Percentiles rank a stretch among this genome's conserved stretches.
phyloP scores from a whole-genome alignment of 306 rosid species.

The Rubus idaeus region DNA sequence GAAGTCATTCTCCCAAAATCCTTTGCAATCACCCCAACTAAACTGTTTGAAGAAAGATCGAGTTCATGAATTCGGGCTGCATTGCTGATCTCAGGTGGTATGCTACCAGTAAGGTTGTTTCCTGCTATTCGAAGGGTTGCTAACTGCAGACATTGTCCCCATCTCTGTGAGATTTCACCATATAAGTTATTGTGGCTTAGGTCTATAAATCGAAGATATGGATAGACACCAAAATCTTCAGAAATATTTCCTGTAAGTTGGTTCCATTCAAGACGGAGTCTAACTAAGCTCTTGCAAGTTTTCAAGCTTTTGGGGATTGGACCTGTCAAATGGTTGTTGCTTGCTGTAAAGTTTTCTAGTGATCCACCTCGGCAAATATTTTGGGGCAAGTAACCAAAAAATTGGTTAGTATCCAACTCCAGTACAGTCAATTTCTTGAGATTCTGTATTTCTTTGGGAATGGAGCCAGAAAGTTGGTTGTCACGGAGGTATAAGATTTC shows the following conservation, averaged over 20 bases:
- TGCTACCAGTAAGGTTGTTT: constrained; percentile 6
- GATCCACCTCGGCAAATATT: not conserved
- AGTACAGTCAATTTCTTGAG: not conserved
- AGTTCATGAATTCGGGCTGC: not conserved
- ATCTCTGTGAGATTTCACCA: not conserved
- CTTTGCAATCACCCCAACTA: constrained; percentile 3
- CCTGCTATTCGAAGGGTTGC: constrained; percentile 17
- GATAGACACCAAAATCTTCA: not conserved
- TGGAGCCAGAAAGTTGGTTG: not conserved
- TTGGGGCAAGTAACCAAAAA: not conserved
- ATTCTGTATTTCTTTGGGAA: not conserved
- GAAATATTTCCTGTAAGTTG: not conserved
- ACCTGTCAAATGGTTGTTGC: not conserved
- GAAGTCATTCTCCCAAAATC: constrained; percentile 13
- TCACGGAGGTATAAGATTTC: not conserved
- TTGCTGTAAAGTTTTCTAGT: not conserved
- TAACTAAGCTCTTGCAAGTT: not conserved
- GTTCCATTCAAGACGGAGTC: not conserved
- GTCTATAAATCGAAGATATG: not conserved
- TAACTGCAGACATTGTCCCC: constrained; percentile 10
- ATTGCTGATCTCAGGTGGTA: not conserved
- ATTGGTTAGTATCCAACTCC: not conserved
- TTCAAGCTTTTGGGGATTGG: not conserved
- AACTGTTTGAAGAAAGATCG: not conserved
- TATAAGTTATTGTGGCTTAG: not conserved